Evolutionary conservation across 306 rosid species (phyloP), one percentile per base, ranked within the genome.

Genomic region (Malus asiatica): DNA sequence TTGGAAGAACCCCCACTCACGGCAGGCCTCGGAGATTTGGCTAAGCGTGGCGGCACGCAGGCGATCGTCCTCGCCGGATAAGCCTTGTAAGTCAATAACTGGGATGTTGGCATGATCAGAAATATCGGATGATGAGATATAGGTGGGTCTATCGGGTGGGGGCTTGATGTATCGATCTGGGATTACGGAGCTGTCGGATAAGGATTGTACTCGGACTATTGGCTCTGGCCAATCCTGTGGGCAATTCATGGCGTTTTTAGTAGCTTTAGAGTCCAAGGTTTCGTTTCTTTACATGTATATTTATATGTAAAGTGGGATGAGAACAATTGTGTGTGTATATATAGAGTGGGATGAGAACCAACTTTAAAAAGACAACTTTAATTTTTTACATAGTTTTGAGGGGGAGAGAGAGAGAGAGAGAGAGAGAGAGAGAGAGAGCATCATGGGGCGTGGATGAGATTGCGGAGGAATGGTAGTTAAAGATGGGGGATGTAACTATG

Each of bases 141-240:
- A 2, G 40, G 68, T 33, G 22, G 85, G 79, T 52, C 85, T 76
- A n/a, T 82, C 71, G 8, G 72, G 30, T 6, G 75, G 80, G 20
- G 97, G 93, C 55, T 93, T 93, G 78, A 93, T 82, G 74, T 93
- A 93, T 3, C 90, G 89, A 69, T 72, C 75, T 3, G 98, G 98
- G 59, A 93, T 52, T 6, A 7, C 42, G 66, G 87, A 80, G 27
- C 66, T 75, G 16, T 93, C 88, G 9, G 98, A 88, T 59, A 93
- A 76, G 85, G 94, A 80, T 60, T 93, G 98, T 64, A 93, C 98
- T 1, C 98, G 84, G 18, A 90, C 84, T 14, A 93, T 86, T 33
- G 97, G 94, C 59, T 93, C 98, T 2, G 98, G 98, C 98, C 98
- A 93, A 25, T 88, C 93, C 33, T 61, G 71, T 10, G 84, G 83